These are phyloP conservation scores for Neurospora intermedia DNA, from an alignment of 495 filamentous ascomycete genomes.

Conservation along the genomic window DNA sequence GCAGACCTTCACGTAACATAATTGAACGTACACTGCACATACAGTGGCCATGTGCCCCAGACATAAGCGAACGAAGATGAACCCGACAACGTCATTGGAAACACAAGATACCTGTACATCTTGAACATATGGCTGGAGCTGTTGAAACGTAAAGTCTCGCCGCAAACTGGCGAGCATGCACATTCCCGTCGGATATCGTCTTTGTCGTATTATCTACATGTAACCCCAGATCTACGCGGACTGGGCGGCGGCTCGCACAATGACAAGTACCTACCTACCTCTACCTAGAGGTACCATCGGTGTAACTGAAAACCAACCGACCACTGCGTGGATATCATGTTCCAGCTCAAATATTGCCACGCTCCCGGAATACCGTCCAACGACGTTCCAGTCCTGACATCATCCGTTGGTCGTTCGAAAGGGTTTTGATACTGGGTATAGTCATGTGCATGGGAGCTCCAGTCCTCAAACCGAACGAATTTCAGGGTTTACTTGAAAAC, in stretches of 20 bases:
- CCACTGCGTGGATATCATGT: not conserved
- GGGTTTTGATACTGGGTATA: not conserved
- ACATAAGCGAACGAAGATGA: not conserved
- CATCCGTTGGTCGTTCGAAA: not conserved
- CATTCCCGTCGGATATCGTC: not conserved
- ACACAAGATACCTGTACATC: not conserved
- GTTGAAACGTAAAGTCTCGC: not conserved
- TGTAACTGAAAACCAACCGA: not conserved
- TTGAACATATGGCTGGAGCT: not conserved
- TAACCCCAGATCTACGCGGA: not conserved
- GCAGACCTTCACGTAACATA: not conserved
- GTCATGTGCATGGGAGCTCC: not conserved
- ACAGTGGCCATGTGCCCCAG: not conserved
- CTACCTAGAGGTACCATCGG: no score
- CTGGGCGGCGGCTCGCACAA: not conserved
- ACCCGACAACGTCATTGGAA: not conserved
- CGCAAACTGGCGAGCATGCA: not conserved
- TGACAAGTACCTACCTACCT: no score
- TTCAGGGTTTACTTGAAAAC: not conserved
- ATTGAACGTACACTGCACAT: not conserved
- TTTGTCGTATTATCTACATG: not conserved
- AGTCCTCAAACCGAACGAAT: not conserved
- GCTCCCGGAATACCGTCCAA: not conserved
- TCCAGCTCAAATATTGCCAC: not conserved
- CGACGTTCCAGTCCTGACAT: not conserved